Evolutionary conservation across 1,284 basidiomycete species (phyloP), one percentile per base, ranked within the genome.

Genomic region (Porodaedalea pini): DNA sequence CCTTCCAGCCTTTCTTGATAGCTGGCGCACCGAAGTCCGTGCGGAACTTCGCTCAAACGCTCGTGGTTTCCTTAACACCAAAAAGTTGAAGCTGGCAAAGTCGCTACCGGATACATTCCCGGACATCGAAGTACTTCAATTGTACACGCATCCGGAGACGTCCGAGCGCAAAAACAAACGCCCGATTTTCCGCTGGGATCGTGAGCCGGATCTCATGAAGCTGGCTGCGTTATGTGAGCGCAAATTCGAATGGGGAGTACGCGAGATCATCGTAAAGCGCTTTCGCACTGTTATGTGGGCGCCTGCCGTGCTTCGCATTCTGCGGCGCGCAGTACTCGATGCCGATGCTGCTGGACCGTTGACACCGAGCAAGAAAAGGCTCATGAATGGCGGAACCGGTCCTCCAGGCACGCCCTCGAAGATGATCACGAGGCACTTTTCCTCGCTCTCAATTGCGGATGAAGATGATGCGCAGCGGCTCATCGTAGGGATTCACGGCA

Each of bases 171-270:
- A 59, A 68, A 66, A 53, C 54, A 67, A 43, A 34, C 10, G 66
- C 64, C 56, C 8, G 63, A 57, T 47, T 65, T 80, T 56, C 10
- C 74, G 72, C 7, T 85, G 84, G 82, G 71, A 70, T 41, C 79
- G 80, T 60, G 87, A 91, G 59, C 86, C 87, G 0, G 81, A 89
- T 66, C 71, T 94, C 0, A 83, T 82, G 21, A 82, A 80, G 56
- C 78, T 94, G 17, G 90, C 92, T 0, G 78, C 74, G 3, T 75
- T 86, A 0, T 94, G 92, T 72, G 92, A 95, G 69, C 76, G 83
- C 50, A 90, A 86, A 67, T 95, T 95, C 63, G 92, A 94, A 67
- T 95, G 92, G 92, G 92, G 92, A 0, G 85, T 90, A 44, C 83
- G 78, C 61, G 87, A 91, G 51, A 75, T 81, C 4, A 88, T 92